Conservation (phyloP, 805 yeast genomes). For the Candida hispaniensis region DNA sequence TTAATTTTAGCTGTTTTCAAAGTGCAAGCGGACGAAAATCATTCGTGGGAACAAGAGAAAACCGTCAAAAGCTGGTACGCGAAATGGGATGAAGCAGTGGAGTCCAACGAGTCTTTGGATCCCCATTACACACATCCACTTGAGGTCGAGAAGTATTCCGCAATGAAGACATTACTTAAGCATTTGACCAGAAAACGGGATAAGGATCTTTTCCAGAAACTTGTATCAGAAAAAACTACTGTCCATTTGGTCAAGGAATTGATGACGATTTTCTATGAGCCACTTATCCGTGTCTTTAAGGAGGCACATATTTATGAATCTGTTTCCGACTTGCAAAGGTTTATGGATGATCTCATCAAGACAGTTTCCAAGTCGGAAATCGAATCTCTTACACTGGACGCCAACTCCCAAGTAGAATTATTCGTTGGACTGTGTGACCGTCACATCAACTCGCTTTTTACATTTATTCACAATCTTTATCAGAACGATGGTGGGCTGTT, state of each 20-base stretch:
- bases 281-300: constrained; percentile 57
- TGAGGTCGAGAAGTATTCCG: constrained; percentile 16
- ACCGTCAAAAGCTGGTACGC: constrained; percentile 26
- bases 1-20: constrained; percentile 11
- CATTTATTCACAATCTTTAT: constrained; percentile 73
- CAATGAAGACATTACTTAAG: constrained; percentile 45
- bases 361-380: constrained; percentile 44
- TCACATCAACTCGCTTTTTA: constrained; percentile 63
- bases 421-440: constrained; percentile 55
- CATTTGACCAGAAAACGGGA: constrained; percentile 60
- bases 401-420: constrained; percentile 55
- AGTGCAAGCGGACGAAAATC: constrained; percentile 6
- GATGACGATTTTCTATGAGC: constrained; percentile 61
- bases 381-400: constrained; percentile 40
- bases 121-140: constrained; percentile 17
- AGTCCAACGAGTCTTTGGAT: constrained; percentile 19
- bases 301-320: constrained; percentile 57
- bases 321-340: constrained; percentile 49
- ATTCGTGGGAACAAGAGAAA: constrained; percentile 5
- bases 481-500: constrained; percentile 67
- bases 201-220: constrained; percentile 57
- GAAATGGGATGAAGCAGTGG: constrained; percentile 31
- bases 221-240: constrained; percentile 80
- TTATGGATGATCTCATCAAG: constrained; percentile 54
- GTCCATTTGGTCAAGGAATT: constrained; percentile 65